phyloP scores from a whole-genome alignment of 306 rosid genomes.

The Arachis hypogaea region DNA sequence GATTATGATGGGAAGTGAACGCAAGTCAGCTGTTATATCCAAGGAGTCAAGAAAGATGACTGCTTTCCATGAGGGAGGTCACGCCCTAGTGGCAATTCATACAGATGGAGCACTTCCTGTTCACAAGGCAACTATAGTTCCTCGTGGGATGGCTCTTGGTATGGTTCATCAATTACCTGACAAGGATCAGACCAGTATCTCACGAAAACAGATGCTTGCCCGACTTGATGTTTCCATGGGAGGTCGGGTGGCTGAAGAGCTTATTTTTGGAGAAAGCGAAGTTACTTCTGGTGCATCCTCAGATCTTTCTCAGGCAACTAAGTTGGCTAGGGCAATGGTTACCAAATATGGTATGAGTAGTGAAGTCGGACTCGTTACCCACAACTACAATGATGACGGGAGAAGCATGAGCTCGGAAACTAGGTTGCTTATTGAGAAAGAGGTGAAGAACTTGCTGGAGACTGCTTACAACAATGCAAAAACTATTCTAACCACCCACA shows the following conservation, averaged over 20 bases:
- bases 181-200: slow-evolving; percentile 67
- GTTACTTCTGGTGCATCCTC: slow-evolving; percentile 80
- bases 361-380: slow-evolving; percentile 77
- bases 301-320: slow-evolving; percentile 79
- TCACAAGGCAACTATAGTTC: slow-evolving; percentile 94
- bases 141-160: slow-evolving; percentile 89
- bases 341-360: slow-evolving; percentile 89
- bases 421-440: slow-evolving; percentile 86
- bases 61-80: slow-evolving; percentile 95
- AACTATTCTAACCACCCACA: slow-evolving; percentile 72
- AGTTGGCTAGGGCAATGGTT: slow-evolving; percentile 80
- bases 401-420: slow-evolving; percentile 95
- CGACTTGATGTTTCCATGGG: slow-evolving; percentile 87
- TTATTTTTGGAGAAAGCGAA: slow-evolving; percentile 86
- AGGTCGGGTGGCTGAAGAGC: slow-evolving; percentile 92
- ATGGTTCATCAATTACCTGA: slow-evolving; percentile 87
- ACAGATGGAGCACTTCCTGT: slow-evolving; percentile 85
- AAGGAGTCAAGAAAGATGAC: slow-evolving; percentile 68
- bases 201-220: slow-evolving; percentile 89
- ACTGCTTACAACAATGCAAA: slow-evolving; percentile 84
- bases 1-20: slow-evolving; percentile 94
- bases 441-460: slow-evolving; percentile 69
- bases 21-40: slow-evolving; percentile 81
- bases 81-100: slow-evolving; percentile 88
- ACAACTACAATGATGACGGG: slow-evolving; percentile 75